Base-by-base conservation (phyloP, 441 rosid species). In the Raphanus hybrid region DNA sequence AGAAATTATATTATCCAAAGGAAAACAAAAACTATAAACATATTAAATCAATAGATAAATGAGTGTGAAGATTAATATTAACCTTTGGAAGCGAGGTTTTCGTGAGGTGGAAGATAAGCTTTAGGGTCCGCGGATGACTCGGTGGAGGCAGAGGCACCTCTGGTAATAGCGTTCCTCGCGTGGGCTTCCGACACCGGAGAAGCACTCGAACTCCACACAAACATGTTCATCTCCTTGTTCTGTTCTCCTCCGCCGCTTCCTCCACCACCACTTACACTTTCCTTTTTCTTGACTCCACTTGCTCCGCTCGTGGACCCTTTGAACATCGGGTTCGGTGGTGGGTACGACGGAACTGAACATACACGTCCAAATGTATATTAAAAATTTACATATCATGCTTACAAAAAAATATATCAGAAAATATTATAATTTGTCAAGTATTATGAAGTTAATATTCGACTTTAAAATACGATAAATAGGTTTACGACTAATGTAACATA, bases 191-290 rank as follows among this genome's bases (percentile, higher is more conserved):
- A 91, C 27, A 86, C 93, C 0, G 98, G 97, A 37, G 97, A 93
- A 5, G 94, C 89, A 75, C 92, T 91, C 1, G 98, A 90, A 81
- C 97, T 91, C 98, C 98, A 91, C 15, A 91, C 98, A 5, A 88
- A 93, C 97, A 91, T 89, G 81, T 91, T 94, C 60, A 88, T 88
- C 81, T 93, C 97, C 76, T 91, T 90, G 45, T 79, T 79, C 4
- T 43, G 66, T 32, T 73, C 69, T 45, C 79, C 60, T 54, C 59
- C 59, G 15, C 77, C 69, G 3, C 81, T 3, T 7, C 59, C 59
- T 6, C 59, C 59, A 2, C 55, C 55, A 48, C 59, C 59, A 54
- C 59, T 5, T n/a, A n/a, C 70, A 23, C 71, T 81, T 57, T 78
- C 81, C 58, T 90, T 90, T 82, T 93, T 93, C 86, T 73, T 85